A percentile compares a stretch with the other conserved stretches of the same genome.
These are phyloP conservation scores for Litchi chinensis DNA, from an alignment of 345 rosid genomes.

Conservation along the genomic window DNA sequence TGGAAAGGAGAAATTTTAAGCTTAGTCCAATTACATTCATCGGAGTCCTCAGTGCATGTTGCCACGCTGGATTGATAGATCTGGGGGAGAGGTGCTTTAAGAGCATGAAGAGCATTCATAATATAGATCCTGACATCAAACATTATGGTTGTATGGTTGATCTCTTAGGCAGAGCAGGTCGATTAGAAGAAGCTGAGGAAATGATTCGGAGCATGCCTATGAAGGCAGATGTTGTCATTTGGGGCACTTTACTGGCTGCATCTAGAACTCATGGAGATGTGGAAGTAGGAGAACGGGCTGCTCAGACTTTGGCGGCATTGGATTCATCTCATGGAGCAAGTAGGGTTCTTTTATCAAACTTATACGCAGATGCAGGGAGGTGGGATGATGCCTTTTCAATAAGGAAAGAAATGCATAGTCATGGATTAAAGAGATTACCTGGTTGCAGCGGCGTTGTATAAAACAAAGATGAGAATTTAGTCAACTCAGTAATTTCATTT, in stretches of 20 bases:
- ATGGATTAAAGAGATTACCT: constrained; percentile 54
- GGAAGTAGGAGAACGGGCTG: constrained; percentile 69
- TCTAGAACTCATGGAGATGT: constrained; percentile 61
- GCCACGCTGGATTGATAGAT: constrained; percentile 68
- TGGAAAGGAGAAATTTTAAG: constrained; percentile 47
- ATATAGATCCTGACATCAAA: constrained; percentile 62
- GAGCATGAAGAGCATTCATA: constrained; percentile 52
- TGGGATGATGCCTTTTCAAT: constrained; percentile 74
- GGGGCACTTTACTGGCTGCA: constrained; percentile 77
- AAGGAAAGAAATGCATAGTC: constrained; percentile 48
- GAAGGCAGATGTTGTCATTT: constrained; percentile 71
- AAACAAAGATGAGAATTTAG: constrained; percentile 9
- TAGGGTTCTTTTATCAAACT: constrained; percentile 65
- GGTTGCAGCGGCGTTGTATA: constrained; percentile 56
- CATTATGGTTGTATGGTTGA: constrained; percentile 78
- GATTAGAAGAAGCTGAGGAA: constrained; percentile 61
- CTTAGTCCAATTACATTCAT: constrained; percentile 72
- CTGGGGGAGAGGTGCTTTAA: constrained; percentile 54
- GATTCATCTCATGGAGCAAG: constrained; percentile 68
- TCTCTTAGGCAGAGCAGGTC: constrained; percentile 73
- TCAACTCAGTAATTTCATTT: neutral
- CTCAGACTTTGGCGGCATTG: constrained; percentile 48
- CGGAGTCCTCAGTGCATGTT: constrained; percentile 76
- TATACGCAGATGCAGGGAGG: constrained; percentile 83
- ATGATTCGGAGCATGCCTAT: constrained; percentile 67